Evolutionary conservation across 192 early-diverging fungal genomes (phyloP), one percentile per base, ranked within the genome.

Genomic region (Pilobolus umbonatus): DNA sequence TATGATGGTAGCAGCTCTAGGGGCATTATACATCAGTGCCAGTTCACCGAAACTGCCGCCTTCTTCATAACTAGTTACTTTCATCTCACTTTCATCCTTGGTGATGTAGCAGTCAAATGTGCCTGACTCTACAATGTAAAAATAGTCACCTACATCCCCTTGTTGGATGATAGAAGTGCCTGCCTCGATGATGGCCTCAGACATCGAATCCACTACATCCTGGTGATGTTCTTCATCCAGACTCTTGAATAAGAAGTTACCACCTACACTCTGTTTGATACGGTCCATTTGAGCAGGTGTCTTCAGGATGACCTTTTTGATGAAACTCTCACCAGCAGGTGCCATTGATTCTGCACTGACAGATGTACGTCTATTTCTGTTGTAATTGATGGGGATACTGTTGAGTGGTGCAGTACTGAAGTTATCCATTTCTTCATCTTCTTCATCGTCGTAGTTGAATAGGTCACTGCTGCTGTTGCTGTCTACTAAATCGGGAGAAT

Each of bases 11-110:
- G 96, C 96, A 0, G 96, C 96, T 35, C 96, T 85, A 12, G 96
- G 96, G 9, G 94, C 94, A 65, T 98, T 98, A 75, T 99, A 99
- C 96, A 99, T 99, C 10, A 99, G 80, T 35, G 96, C 96, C 48
- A 99, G 80, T 75, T 99, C 95, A 55, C 96, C 96, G 88, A 99
- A 99, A 67, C 85, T 88, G 45, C 92, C 95, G 39, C 90, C 86
- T 7, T 89, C 77, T 5, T 73, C 87, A 62, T 94, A 96, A 40
- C 80, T 76, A 45, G 82, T 72, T 3, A 98, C 95, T 63, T 88
- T 54, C 4, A 88, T 78, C 5, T 74, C 78, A 14, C 77, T 86
- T 14, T 80, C 72, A 15, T 43, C 11, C 59, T 87, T 85, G 39
- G 79, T 70, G 15, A 98, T 89, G 79, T 85, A 94, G 29, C 94